A percentile compares a stretch with the other conserved stretches of the same genome.
Conservation (phyloP, 805 yeast genomes). For the Starmerella vaccinii region DNA sequence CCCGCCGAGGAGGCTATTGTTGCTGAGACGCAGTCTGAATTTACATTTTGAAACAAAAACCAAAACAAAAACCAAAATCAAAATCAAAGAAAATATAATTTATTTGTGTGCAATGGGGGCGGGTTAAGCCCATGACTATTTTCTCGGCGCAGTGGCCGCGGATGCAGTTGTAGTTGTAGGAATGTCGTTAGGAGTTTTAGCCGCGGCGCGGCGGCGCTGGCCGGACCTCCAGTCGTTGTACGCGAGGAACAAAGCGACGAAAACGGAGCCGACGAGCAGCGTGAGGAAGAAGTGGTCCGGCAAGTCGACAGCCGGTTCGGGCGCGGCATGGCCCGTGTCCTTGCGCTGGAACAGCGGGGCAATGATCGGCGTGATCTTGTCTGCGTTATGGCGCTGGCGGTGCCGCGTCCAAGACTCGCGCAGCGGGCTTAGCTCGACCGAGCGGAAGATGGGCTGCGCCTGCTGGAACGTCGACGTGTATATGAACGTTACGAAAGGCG, state of each 20-base stretch:
- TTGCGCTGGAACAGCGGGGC: slow-evolving; percentile 20
- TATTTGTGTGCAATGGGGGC: background rate
- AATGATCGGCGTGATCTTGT: slow-evolving; percentile 20
- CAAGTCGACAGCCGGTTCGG: slow-evolving; percentile 17
- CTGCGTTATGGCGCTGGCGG: slow-evolving; percentile 10
- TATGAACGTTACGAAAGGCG: slow-evolving; percentile 58
- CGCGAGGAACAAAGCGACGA: slow-evolving; percentile 15
- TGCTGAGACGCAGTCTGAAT: slow-evolving; percentile 11
- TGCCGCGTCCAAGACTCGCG: slow-evolving; percentile 24
- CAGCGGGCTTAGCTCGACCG: slow-evolving; percentile 27
- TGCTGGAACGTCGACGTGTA: slow-evolving; percentile 38
- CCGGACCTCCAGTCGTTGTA: slow-evolving; percentile 6
- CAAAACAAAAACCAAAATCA: background rate
- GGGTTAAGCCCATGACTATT: background rate
- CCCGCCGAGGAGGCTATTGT: slow-evolving; percentile 18
- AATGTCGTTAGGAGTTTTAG: background rate
- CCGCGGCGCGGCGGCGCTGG: background rate
- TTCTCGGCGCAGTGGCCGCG: background rate
- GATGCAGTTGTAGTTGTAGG: background rate
- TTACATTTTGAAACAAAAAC: slow-evolving; percentile 6
- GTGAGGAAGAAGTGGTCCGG: slow-evolving; percentile 24
- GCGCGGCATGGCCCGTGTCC: slow-evolving; percentile 16
- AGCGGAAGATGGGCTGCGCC: slow-evolving; percentile 23
- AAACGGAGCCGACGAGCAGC: slow-evolving; percentile 18
- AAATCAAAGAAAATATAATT: background rate